These are phyloP conservation scores for Phytopythium montanum DNA, from an alignment of 352 stramenopile genomes.

Conservation along the genomic window DNA sequence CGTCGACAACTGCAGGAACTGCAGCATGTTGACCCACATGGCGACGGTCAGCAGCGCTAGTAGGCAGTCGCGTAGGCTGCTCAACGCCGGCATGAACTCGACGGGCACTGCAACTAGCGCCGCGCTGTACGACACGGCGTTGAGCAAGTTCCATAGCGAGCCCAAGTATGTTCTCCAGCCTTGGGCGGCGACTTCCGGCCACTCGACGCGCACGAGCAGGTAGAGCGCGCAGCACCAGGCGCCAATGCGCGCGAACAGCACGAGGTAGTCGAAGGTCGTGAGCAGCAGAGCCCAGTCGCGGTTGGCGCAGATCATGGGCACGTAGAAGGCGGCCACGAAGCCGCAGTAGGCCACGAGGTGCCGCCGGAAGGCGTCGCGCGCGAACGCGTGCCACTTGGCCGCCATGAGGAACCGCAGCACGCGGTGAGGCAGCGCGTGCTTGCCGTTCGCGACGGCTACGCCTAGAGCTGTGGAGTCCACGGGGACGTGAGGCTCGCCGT, in stretches of 20 bases:
- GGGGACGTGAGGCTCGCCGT: conserved; percentile 41
- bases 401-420: conserved; percentile 46
- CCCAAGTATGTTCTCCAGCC: conserved; percentile 40
- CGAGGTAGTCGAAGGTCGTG: conserved; percentile 38
- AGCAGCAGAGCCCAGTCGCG: conserved; percentile 42
- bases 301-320: conserved; percentile 54
- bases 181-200: conserved; percentile 40
- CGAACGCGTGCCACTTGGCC: conserved; percentile 66
- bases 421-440: conserved; percentile 49
- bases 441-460: conserved; percentile 37
- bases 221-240: conserved; percentile 55
- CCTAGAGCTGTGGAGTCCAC: conserved; percentile 47
- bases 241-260: conserved; percentile 28
- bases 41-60: conserved; percentile 55
- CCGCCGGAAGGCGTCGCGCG: conserved; percentile 36
- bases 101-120: conserved; percentile 46
- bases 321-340: conserved; percentile 47
- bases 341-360: conserved; percentile 48
- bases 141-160: conserved; percentile 65
- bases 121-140: conserved; percentile 39
- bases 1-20: conserved; percentile 65
- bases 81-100: conserved; percentile 32
- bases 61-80: conserved; percentile 37
- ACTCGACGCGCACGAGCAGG: conserved; percentile 46
- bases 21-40: conserved; percentile 64